Base-by-base conservation (phyloP, 768 basidiomycete genomes). In the Xanthoconium stramineum region DNA sequence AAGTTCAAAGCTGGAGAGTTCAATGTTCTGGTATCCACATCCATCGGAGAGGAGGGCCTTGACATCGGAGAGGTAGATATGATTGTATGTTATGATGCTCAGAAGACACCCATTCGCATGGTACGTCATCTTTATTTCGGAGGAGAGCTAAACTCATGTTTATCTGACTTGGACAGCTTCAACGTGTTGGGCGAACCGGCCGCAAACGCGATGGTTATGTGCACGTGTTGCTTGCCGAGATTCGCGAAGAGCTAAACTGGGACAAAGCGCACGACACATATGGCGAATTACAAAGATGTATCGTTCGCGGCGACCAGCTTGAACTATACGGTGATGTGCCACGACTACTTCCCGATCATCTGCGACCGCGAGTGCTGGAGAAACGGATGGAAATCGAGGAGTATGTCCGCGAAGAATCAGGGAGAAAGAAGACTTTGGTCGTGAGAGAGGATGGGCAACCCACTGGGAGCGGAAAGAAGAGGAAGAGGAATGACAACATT, bases 41-140 rank as follows among this genome's bases (percentile, higher is more conserved):
- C 90, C 5, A 93, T 99, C 52, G 97, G 97, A 20, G 97, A 99
- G 73, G 97, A 99, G 72, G 97, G 97, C 55, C 78, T 99, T 17
- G 97, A 99, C 70, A 99, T 99, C 53, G 97, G 97, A 33, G 95
- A 97, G 69, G 88, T 99, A 15, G 97, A 99, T 69, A 78, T 94
- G 66, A 96, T 98, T 53, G 77, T 98, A 47, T 98, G 95, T 65
- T 99, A 98, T 69, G 97, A 99, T 62, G 87, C 94, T 28, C 92
- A 95, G 65, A 97, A 96, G 76, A 92, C 92, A 1, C 89, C 95
- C 1, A 94, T 98, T 59, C 91, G 95, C 55, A 94, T 97, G 89
- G 96, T 96, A 70, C 50, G 84, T 60, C 24, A 44, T 38, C 36
- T 30, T 35, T 9, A 20, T 8, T 39, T 11, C 3, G 46, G 43